phyloP scores from a whole-genome alignment of 73 alveolate genomes.

The Paramecium bursaria region DNA sequence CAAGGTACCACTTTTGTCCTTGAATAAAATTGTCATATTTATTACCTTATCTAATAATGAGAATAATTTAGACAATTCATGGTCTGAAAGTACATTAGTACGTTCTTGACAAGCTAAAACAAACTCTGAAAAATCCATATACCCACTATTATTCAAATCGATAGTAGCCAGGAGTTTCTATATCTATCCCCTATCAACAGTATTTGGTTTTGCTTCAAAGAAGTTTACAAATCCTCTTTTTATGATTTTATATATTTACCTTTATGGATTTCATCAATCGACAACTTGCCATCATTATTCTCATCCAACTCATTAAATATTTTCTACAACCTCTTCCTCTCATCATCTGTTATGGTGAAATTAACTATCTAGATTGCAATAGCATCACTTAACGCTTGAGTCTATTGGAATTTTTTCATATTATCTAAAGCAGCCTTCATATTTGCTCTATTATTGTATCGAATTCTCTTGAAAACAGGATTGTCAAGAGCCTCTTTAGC shows the following conservation, averaged over 20 bases:
- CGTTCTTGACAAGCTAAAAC: conserved; percentile 63
- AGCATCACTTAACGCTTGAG: conserved; percentile 16
- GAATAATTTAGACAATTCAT: conserved; percentile 59
- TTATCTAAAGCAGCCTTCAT: conserved; percentile 13
- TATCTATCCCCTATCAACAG: neutral
- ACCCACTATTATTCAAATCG: conserved; percentile 70
- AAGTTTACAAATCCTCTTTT: conserved; percentile 52
- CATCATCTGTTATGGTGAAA: conserved; percentile 5
- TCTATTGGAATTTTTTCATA: conserved; percentile 15
- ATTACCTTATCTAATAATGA: conserved; percentile 69
- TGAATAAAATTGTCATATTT: too few species aligned
- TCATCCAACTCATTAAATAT: conserved; percentile 26
- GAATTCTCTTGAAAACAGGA: conserved; percentile 71
- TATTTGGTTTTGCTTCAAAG: conserved; percentile 6
- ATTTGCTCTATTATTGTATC: neutral
- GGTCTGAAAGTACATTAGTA: conserved; percentile 42
- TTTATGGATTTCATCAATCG: conserved; percentile 9
- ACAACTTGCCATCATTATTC: conserved; percentile 41
- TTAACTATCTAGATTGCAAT: conserved; percentile 23
- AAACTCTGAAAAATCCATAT: conserved; percentile 66
- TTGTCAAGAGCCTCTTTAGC: conserved; percentile 83
- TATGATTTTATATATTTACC: neutral
- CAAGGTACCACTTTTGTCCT: conserved; percentile 59
- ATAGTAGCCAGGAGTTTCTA: conserved; percentile 19
- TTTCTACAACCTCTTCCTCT: neutral